phyloP scores from a whole-genome alignment of 768 basidiomycete species.

The Trametes gibbosa region DNA sequence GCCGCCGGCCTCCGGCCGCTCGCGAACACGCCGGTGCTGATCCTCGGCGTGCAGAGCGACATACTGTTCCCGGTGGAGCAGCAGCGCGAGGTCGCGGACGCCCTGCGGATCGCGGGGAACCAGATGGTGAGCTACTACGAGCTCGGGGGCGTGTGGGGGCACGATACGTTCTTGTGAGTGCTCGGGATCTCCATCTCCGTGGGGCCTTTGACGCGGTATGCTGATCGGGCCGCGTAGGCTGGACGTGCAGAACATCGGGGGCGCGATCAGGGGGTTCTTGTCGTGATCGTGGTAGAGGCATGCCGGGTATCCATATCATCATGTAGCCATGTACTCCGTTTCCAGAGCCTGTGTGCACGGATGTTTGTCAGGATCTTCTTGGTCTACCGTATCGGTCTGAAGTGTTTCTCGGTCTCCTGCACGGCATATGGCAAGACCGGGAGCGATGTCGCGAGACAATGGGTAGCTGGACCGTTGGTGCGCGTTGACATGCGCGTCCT shows the following conservation, averaged over 20 bases:
- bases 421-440: no score
- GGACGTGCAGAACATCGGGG: conserved; percentile 86
- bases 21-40: conserved; percentile 70
- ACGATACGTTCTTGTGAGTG: conserved; percentile 92
- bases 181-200: background rate
- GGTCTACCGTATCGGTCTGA: background rate
- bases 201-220: background rate
- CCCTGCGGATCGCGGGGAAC: conserved; percentile 88
- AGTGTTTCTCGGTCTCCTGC: no score
- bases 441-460: no score
- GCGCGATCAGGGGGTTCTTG: conserved; percentile 88
- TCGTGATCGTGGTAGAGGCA: conserved; percentile 35
- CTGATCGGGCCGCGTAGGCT: conserved; percentile 43
- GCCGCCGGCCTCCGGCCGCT: conserved; percentile 78
- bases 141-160: conserved; percentile 98
- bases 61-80: conserved; percentile 97
- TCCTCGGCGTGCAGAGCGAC: conserved; percentile 95
- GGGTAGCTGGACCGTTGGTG: no score
- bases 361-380: background rate
- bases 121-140: conserved; percentile 91
- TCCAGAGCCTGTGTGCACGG: background rate
- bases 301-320: background rate
- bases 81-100: conserved; percentile 92
- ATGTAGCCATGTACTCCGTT: background rate
- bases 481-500: no score